phyloP scores from a whole-genome alignment of 108 stramenopile genomes.

The Nannochloropsis oceanica region DNA sequence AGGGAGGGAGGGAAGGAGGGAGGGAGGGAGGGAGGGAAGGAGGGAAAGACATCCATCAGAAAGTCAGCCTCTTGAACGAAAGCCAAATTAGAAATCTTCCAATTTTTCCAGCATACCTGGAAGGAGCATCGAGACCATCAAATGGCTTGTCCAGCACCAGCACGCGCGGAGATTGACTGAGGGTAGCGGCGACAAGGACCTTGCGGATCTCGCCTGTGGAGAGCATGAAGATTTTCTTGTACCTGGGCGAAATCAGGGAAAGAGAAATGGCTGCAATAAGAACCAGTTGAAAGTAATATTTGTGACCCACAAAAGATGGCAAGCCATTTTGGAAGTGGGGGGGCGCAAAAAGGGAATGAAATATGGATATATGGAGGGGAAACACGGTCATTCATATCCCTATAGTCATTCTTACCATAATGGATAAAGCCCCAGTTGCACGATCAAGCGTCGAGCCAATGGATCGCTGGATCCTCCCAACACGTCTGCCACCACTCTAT shows the following conservation, averaged over 20 bases:
- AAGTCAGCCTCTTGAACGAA: too few species aligned
- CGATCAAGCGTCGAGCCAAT: not conserved
- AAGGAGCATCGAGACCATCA: slow-evolving; percentile 57
- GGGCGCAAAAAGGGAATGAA: too few species aligned
- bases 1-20: not conserved
- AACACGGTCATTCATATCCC: too few species aligned
- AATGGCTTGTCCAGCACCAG: slow-evolving; percentile 60
- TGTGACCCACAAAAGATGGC: too few species aligned
- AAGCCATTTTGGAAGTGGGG: too few species aligned
- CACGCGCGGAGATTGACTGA: slow-evolving; percentile 42
- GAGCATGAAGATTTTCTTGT: slow-evolving; percentile 43
- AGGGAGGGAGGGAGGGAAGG: not conserved
- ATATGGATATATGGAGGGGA: too few species aligned
- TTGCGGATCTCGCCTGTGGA: slow-evolving; percentile 63
- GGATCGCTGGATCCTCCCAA: not conserved
- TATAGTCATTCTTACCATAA: not conserved
- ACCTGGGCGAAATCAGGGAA: not conserved
- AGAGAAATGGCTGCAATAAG: not conserved
- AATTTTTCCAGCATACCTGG: slow-evolving; percentile 15
- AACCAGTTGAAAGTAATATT: too few species aligned
- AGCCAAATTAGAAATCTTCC: not conserved
- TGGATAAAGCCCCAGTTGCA: not conserved
- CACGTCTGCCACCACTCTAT: not conserved
- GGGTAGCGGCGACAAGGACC: slow-evolving; percentile 48
- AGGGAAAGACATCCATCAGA: not conserved